Percentiles rank a stretch among this genome's conserved stretches.
Conservation (phyloP, 805 yeast genomes). For the Millerago galiae region DNA sequence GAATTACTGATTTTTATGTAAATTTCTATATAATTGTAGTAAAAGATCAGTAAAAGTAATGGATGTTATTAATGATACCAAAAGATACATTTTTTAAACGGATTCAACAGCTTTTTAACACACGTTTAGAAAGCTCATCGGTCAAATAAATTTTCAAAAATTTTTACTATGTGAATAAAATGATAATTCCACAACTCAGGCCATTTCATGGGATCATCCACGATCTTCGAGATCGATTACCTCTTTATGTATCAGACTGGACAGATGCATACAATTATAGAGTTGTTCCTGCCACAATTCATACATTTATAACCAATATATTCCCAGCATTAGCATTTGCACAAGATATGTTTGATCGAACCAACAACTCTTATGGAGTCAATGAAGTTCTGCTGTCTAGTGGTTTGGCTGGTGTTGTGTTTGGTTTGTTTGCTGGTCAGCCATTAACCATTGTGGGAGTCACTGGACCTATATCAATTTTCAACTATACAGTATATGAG, state of each 20-base stretch:
- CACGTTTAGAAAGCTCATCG: no score
- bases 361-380: conserved; percentile 81
- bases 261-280: conserved; percentile 79
- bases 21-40: no score
- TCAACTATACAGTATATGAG: conserved; percentile 84
- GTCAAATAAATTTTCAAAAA: neutral
- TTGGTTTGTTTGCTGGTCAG: conserved; percentile 82
- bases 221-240: conserved; percentile 36
- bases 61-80: no score
- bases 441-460: conserved; percentile 96
- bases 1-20: no score
- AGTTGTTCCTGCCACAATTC: conserved; percentile 77
- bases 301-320: conserved; percentile 82
- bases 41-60: no score
- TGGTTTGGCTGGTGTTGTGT: conserved; percentile 84
- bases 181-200: neutral
- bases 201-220: conserved; percentile 26
- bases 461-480: conserved; percentile 91
- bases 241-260: conserved; percentile 74
- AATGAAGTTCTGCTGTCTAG: conserved; percentile 82
- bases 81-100: no score
- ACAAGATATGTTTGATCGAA: conserved; percentile 93
- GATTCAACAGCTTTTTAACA: no score
- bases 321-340: conserved; percentile 95
- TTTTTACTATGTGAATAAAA: neutral